Conservation (phyloP, 768 basidiomycete species). For the Xerocomellus amylosporus region DNA sequence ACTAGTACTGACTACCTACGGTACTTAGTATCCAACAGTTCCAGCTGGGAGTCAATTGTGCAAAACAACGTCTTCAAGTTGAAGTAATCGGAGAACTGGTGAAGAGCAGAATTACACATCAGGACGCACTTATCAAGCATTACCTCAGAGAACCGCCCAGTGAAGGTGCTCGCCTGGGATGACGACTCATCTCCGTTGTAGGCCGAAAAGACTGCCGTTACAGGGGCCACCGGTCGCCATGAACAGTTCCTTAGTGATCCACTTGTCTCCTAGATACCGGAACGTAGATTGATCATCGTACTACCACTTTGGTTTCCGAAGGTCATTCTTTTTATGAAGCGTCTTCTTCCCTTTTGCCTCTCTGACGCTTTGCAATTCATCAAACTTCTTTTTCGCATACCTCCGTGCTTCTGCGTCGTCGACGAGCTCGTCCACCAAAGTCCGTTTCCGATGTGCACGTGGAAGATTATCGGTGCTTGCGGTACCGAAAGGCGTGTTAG, state of each 20-base stretch:
- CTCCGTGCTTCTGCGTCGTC: constrained; percentile 83
- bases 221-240: neutral
- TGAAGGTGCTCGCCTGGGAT: neutral
- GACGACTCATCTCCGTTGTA: neutral
- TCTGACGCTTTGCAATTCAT: constrained; percentile 66
- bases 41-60: too few relatives aligned
- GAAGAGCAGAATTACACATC: too few relatives aligned
- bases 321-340: constrained; percentile 58
- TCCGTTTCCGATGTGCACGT: constrained; percentile 69
- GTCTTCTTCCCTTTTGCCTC: constrained; percentile 71
- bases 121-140: neutral
- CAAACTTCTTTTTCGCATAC: constrained; percentile 92
- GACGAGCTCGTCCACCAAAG: constrained; percentile 83
- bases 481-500: constrained; percentile 69
- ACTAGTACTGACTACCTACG: too few relatives aligned
- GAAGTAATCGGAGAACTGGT: too few relatives aligned
- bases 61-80: too few relatives aligned
- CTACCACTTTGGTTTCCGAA: constrained; percentile 71
- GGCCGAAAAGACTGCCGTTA: neutral
- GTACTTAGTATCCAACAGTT: too few relatives aligned
- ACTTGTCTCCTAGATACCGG: neutral
- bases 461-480: constrained; percentile 69
- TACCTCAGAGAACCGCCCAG: neutral
- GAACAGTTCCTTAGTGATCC: neutral
- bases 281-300: constrained; percentile 9